phyloP scores from a whole-genome alignment of 805 yeast genomes.

The Candida caryicola region DNA sequence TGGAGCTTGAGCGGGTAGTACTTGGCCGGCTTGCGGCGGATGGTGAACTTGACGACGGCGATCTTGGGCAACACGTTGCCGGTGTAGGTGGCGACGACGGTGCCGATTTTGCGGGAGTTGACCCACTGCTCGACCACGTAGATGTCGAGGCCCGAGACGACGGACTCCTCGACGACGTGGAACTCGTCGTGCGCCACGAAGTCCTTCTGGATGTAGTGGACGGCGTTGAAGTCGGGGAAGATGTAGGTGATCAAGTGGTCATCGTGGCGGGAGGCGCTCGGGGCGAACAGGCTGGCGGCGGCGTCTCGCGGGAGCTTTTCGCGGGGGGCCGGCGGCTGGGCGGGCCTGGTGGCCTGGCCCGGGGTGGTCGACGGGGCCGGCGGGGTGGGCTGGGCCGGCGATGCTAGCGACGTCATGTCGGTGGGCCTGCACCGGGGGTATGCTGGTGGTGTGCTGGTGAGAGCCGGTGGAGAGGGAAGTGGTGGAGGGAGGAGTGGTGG shows the following conservation, averaged over 20 bases:
- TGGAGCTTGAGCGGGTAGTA: slow-evolving; percentile 53
- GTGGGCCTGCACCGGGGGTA: neutral
- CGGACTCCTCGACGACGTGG: slow-evolving; percentile 44
- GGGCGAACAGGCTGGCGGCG: too few relatives aligned
- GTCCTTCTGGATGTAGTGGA: slow-evolving; percentile 44
- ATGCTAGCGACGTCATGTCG: neutral
- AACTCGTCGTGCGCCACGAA: slow-evolving; percentile 32
- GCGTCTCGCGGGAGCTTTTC: too few relatives aligned
- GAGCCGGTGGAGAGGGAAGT: too few relatives aligned
- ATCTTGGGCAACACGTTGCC: slow-evolving; percentile 73
- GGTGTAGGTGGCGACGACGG: slow-evolving; percentile 77
- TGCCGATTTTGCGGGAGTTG: slow-evolving; percentile 60
- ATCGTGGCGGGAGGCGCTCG: too few relatives aligned
- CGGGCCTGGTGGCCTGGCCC: neutral
- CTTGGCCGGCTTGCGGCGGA: slow-evolving; percentile 44
- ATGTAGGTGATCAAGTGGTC: slow-evolving; percentile 33
- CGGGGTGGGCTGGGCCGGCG: neutral
- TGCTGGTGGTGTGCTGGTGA: too few relatives aligned
- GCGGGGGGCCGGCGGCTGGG: neutral
- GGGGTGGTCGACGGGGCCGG: neutral
- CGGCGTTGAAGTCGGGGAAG: slow-evolving; percentile 59
- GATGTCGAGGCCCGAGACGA: slow-evolving; percentile 74
- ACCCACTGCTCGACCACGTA: slow-evolving; percentile 97
- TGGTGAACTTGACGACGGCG: slow-evolving; percentile 54
- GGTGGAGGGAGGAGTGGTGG: too few relatives aligned